Base-by-base conservation (phyloP, 129 eudicot species). In the Flaveria linearis region DNA sequence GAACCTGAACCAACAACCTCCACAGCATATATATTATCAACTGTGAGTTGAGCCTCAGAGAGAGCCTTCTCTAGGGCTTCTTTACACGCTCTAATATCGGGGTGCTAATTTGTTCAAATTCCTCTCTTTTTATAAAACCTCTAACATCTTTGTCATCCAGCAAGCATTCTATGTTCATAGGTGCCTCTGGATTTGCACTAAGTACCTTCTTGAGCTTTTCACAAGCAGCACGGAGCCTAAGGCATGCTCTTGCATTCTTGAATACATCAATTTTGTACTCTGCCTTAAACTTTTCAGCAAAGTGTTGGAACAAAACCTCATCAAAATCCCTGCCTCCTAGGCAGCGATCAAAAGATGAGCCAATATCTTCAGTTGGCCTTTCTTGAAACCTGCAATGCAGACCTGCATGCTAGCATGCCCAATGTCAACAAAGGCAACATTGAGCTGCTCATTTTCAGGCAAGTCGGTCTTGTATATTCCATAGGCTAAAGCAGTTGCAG, bases 321-420 rank as follows among this genome's bases (percentile, higher is more conserved):
- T 90, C 97, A 42, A 93, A 93, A 45, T 93, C 98, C 71, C 98
- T 87, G 1, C 98, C 98, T 61, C 98, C 98, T 0, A 93, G 75
- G 14, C 85, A 79, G 17, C 91, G 84, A 45, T 93, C 98, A 77
- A 84, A 93, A 20, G 98, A 71, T 93, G 98, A 17, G 98, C 82
- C 81, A 93, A 80, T 50, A 93, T 74, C 83, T 93, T 93, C 67
- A 93, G 60, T 20, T 90, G 92, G 26, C 97, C 98, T 77, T 93
- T 93, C 90, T 93, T 94, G 45, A 94, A 91, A n/a, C 90, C 96
- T 77, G 92, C 96, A 61, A 94, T 80, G 71, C 96, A 94, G 26
- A 94, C 98, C 77, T 94, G 98, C 96, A 94, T 82, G 43, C 98
- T 94, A 33, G 97, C 83, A 82, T 94, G 98, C n/a, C 98, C 98